Conservation (phyloP, 108 stramenopile genomes). For the Craspedostauros australis region DNA sequence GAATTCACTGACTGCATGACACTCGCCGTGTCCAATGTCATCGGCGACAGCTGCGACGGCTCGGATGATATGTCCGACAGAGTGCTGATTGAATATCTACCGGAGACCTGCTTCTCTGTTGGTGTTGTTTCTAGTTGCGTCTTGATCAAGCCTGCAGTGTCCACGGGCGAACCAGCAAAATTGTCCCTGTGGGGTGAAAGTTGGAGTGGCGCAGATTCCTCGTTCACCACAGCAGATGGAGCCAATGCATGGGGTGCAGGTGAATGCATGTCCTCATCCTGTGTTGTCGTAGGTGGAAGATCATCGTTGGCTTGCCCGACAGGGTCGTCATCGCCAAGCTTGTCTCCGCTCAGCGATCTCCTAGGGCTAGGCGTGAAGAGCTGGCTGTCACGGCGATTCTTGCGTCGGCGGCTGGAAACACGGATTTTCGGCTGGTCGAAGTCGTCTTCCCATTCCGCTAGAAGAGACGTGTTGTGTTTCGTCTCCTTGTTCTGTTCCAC, state of each 20-base stretch:
- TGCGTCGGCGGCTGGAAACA: constrained; percentile 1
- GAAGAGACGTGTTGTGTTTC: constrained; percentile 16
- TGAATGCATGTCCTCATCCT: background rate
- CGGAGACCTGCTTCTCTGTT: background rate
- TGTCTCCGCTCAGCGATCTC: background rate
- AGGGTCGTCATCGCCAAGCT: too few relatives aligned
- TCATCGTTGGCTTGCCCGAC: too few relatives aligned
- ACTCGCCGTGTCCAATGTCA: too few relatives aligned
- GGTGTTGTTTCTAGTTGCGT: background rate
- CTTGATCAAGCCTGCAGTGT: background rate
- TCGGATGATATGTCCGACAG: background rate
- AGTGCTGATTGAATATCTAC: background rate
- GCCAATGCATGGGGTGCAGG: constrained; percentile 5
- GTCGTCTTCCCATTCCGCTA: constrained; percentile 27
- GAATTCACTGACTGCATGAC: constrained; percentile 2
- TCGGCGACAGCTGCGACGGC: background rate
- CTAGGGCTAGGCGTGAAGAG: constrained; percentile 14
- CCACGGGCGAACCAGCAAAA: constrained; percentile 9
- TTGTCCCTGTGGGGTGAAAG: too few relatives aligned
- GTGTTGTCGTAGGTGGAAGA: background rate
- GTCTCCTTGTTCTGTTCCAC: constrained; percentile 19
- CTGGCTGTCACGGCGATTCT: constrained; percentile 18
- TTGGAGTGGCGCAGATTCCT: too few relatives aligned
- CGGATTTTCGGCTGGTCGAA: background rate
- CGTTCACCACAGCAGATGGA: too few relatives aligned